These are phyloP conservation scores for Pseudocercospora fijiensis DNA, from an alignment of 2,329 filamentous ascomycete genomes.

Conservation along the genomic window DNA sequence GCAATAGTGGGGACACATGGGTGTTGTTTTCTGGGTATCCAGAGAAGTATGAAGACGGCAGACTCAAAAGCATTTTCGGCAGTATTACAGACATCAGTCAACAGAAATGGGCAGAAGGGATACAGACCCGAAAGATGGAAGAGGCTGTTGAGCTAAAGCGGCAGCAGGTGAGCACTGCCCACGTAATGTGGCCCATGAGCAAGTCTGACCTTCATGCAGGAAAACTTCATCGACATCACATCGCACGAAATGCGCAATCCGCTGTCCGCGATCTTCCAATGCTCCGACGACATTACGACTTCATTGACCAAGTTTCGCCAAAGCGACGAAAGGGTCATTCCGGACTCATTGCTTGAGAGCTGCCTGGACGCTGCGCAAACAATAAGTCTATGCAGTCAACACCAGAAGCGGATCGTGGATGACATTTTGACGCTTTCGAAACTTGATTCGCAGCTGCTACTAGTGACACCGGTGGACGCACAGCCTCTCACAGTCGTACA, in stretches of 20 bases:
- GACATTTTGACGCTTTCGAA: conserved; percentile 73
- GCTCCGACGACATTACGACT: conserved; percentile 68
- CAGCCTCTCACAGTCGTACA: conserved; percentile 67
- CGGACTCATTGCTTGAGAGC: conserved; percentile 53
- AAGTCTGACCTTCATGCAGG: conserved; percentile 34
- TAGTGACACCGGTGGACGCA: conserved; percentile 68
- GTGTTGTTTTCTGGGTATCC: conserved; percentile 75
- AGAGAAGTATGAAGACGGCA: conserved; percentile 63
- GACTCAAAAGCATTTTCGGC: conserved; percentile 72
- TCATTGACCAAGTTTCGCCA: conserved; percentile 49
- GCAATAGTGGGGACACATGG: conserved; percentile 67
- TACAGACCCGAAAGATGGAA: conserved; percentile 73
- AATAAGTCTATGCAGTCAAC: conserved; percentile 73
- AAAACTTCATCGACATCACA: conserved; percentile 42
- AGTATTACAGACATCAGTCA: conserved; percentile 82
- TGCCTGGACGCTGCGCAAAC: conserved; percentile 74
- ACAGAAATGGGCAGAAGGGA: conserved; percentile 80
- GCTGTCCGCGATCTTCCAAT: conserved; percentile 71
- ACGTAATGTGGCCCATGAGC: conserved; percentile 26
- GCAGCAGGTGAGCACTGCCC: conserved; percentile 55
- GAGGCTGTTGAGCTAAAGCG: conserved; percentile 79
- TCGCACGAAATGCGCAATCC: conserved; percentile 63
- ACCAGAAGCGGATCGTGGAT: conserved; percentile 78
- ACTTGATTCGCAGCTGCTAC: conserved; percentile 71
- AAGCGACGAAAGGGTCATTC: conserved; percentile 41